Conservation (phyloP, 139 green algal genomes). For the Microglena sp. region DNA sequence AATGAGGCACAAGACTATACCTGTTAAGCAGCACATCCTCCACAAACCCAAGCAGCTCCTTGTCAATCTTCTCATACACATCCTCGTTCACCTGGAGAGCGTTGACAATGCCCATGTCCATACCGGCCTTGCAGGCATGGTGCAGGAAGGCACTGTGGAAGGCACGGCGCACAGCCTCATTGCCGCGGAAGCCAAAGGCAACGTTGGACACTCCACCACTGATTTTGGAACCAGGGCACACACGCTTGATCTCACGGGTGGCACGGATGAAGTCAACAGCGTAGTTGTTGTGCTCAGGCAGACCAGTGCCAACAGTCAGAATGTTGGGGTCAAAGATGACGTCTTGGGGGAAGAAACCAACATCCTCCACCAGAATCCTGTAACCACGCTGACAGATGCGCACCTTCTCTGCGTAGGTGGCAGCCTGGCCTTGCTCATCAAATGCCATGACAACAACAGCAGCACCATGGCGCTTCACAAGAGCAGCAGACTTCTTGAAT, state of each 20-base stretch:
- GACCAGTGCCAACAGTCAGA: slow-evolving; percentile 90
- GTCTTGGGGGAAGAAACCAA: slow-evolving; percentile 91
- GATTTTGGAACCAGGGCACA: slow-evolving; percentile 92
- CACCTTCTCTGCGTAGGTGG: slow-evolving; percentile 66
- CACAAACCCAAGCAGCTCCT: slow-evolving; percentile 91
- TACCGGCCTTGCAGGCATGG: slow-evolving; percentile 86
- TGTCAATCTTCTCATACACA: slow-evolving; percentile 94
- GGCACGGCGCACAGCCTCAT: slow-evolving; percentile 83
- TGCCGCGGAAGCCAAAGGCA: slow-evolving; percentile 96
- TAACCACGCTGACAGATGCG: slow-evolving; percentile 91
- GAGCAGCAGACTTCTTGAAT: slow-evolving; percentile 74
- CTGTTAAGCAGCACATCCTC: slow-evolving; percentile 97
- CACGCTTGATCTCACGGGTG: slow-evolving; percentile 84
- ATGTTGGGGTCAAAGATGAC: slow-evolving; percentile 99
- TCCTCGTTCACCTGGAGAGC: slow-evolving; percentile 83
- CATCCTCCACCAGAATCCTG: slow-evolving; percentile 88
- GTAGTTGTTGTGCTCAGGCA: slow-evolving; percentile 99
- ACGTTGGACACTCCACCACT: slow-evolving; percentile 96
- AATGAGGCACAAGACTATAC: no score
- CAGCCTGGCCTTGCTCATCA: slow-evolving; percentile 86
- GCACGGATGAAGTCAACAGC: slow-evolving; percentile 95
- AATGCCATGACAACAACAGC: slow-evolving; percentile 98
- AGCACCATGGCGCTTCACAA: slow-evolving; percentile 81
- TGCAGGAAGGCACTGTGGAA: slow-evolving; percentile 94
- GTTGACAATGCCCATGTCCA: slow-evolving; percentile 99